phyloP scores from a whole-genome alignment of 129 eudicot genomes.

The Erigeron canadensis region DNA sequence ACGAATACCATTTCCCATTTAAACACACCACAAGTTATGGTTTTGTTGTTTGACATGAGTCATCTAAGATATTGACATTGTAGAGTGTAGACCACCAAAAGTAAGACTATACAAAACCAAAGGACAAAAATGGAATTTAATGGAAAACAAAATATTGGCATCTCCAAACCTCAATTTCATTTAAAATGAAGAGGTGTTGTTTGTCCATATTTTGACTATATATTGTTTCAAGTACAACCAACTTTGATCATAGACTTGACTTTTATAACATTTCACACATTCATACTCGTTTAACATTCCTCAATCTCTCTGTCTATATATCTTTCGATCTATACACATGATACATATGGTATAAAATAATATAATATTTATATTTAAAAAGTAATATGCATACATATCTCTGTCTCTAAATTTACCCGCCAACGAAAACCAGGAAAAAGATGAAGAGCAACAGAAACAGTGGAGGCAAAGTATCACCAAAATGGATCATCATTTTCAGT shows the following conservation, averaged over 20 bases:
- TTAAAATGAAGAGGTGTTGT: constrained; percentile 8
- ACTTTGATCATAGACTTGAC: constrained; percentile 3
- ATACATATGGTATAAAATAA: too few relatives aligned
- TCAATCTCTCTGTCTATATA: not conserved
- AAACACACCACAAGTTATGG: too few relatives aligned
- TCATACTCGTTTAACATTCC: too few relatives aligned
- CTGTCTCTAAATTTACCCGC: constrained; percentile 21
- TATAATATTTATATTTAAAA: not conserved
- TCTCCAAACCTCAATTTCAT: not conserved
- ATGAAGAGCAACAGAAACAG: constrained; percentile 57
- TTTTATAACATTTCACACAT: not conserved
- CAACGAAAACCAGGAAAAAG: not conserved
- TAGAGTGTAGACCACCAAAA: too few relatives aligned
- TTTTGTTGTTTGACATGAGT: not conserved
- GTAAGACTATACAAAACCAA: not conserved
- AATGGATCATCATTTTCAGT: constrained; percentile 80
- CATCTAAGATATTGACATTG: constrained; percentile 7
- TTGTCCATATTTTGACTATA: constrained; percentile 21
- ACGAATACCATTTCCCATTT: too few relatives aligned
- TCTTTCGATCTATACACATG: not conserved
- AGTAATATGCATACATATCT: not conserved
- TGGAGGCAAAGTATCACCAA: constrained; percentile 59
- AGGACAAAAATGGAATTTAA: not conserved
- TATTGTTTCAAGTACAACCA: not conserved
- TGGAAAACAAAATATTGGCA: not conserved